phyloP scores from a whole-genome alignment of 495 filamentous ascomycete species.

The Venustampulla echinocandica region DNA sequence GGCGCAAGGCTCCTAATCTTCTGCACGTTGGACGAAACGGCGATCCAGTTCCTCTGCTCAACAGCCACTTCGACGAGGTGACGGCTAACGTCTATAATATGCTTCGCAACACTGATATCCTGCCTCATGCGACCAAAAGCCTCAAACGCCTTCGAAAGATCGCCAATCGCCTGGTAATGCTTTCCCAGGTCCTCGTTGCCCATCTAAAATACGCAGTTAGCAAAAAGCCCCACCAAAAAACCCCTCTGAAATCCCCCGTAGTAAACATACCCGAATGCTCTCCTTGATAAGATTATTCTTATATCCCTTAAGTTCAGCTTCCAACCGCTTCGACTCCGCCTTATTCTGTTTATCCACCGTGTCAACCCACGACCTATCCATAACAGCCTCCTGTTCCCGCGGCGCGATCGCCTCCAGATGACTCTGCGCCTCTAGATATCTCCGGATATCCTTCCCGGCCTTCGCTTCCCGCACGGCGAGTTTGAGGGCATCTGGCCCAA shows the following conservation, averaged over 20 bases:
- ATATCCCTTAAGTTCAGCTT: constrained; percentile 79
- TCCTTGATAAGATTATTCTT: constrained; percentile 98
- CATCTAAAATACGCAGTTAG: constrained; percentile 47
- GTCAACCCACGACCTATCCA: constrained; percentile 65
- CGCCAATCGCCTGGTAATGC: constrained; percentile 57
- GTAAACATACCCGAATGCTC: constrained; percentile 69
- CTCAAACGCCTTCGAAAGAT: constrained; percentile 52
- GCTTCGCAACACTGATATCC: constrained; percentile 59
- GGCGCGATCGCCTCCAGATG: constrained; percentile 54
- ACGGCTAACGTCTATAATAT: constrained; percentile 62
- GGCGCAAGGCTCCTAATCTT: constrained; percentile 51
- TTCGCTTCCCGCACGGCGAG: constrained; percentile 70
- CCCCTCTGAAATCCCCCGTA: neutral
- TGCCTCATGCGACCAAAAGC: constrained; percentile 68
- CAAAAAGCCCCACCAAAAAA: no score
- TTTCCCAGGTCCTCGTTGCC: constrained; percentile 66
- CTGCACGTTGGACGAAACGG: constrained; percentile 55
- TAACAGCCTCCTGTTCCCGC: constrained; percentile 53
- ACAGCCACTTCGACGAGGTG: constrained; percentile 58
- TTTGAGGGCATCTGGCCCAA: constrained; percentile 75
- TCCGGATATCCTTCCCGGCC: constrained; percentile 58
- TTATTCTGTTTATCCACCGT: constrained; percentile 52
- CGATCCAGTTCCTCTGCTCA: constrained; percentile 58
- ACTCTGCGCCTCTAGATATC: constrained; percentile 63
- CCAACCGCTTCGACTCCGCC: constrained; percentile 60